Evolutionary conservation across 306 rosid species (phyloP).

Genomic region (Vachellia pachyceras): DNA sequence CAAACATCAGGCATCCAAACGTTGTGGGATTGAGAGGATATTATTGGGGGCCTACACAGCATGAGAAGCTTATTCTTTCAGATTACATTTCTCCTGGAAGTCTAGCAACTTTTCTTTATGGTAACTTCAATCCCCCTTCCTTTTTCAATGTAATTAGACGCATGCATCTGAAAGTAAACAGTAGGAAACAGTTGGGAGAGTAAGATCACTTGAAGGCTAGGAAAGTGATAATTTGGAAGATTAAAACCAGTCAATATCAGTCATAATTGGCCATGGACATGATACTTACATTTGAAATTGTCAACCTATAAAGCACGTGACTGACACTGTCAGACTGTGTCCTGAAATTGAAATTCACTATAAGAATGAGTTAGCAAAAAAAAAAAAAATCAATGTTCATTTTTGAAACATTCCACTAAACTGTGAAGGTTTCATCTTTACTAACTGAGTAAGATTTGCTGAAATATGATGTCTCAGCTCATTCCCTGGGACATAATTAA

Average conservation of each 20-base stretch:
- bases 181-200: neutral
- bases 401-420: neutral
- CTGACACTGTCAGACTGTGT: neutral
- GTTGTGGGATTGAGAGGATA: conserved; percentile 95
- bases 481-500: conserved; percentile 2
- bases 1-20: conserved; percentile 97
- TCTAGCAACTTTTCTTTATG: conserved; percentile 89
- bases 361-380: neutral
- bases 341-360: neutral
- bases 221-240: neutral
- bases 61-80: conserved; percentile 96
- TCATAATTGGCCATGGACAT: conserved; percentile 26
- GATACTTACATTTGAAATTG: neutral
- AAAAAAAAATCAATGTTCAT: neutral
- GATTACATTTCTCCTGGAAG: conserved; percentile 94
- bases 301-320: neutral
- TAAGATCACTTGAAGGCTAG: neutral
- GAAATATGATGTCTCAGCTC: conserved; percentile 21
- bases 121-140: conserved; percentile 55
- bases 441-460: neutral
- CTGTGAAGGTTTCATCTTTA: neutral
- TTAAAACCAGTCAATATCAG: neutral
- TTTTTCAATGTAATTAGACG: neutral
- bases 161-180: neutral
- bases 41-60: conserved; percentile 99